Evolutionary conservation across 495 filamentous ascomycete species (phyloP).

Genomic region (Filosporella fistucella): DNA sequence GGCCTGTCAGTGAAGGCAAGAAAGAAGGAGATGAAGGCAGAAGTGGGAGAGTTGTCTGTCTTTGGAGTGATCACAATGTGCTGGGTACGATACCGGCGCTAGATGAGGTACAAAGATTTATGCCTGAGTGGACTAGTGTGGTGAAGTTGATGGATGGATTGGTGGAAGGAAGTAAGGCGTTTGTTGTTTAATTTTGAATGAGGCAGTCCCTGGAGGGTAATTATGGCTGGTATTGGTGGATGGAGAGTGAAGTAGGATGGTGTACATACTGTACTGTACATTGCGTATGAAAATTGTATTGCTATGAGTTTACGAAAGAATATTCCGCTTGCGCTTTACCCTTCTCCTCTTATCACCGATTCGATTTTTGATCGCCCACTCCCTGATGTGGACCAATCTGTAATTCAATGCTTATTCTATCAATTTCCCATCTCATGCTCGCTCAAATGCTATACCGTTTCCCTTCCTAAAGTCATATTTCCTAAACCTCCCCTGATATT

Average conservation of each 20-base stretch:
- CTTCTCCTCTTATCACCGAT: too few relatives aligned
- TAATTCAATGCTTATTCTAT: too few relatives aligned
- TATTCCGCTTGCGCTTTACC: too few relatives aligned
- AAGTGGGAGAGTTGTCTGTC: constrained; percentile 68
- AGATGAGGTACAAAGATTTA: constrained; percentile 72
- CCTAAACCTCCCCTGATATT: too few relatives aligned
- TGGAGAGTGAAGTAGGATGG: background rate
- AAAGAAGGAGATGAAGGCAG: constrained; percentile 34
- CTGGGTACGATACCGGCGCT: constrained; percentile 74
- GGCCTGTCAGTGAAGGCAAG: constrained; percentile 33
- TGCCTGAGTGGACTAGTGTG: constrained; percentile 72
- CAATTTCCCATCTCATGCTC: too few relatives aligned
- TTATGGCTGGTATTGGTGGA: background rate
- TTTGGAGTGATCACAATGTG: constrained; percentile 84
- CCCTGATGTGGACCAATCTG: too few relatives aligned
- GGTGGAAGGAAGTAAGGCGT: constrained; percentile 67
- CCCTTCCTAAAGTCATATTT: too few relatives aligned
- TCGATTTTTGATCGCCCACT: too few relatives aligned
- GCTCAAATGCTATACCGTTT: too few relatives aligned
- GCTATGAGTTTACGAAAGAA: too few relatives aligned
- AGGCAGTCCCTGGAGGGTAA: constrained; percentile 55
- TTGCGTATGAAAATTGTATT: too few relatives aligned
- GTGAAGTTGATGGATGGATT: constrained; percentile 74
- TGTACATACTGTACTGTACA: too few relatives aligned
- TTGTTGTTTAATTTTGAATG: constrained; percentile 62